Evolutionary conservation across 805 yeast species (phyloP), one percentile per base, ranked within the genome.

Genomic region (Metschnikowia noctiluminum): DNA sequence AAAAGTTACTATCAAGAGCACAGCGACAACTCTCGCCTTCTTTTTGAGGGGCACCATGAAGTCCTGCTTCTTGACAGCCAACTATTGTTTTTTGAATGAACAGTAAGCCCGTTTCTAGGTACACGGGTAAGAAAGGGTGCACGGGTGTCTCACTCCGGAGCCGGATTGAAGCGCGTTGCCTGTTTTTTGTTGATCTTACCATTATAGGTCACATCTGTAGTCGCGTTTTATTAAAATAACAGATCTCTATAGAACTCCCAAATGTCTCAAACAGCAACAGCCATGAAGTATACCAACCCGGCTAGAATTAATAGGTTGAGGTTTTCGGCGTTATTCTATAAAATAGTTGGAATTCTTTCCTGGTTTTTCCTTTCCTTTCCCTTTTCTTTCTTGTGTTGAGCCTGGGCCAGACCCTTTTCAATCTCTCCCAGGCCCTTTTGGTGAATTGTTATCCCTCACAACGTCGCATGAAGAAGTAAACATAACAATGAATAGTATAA

Each of bases 251-350:
- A 58, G 57, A 59, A 56, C 61, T 44, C 46, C 71, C 69, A 71
- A 69, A 70, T 68, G 76, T 70, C 76, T 70, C 69, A 69, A 69
- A 65, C 73, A 69, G 45, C 45, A 46, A 48, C 42, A 49, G 52
- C 57, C 56, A 53, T 52, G 53, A 44, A 41, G 50, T 41, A 43
- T 51, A 44, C 43, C 51, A 52, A 44, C 49, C 45, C 50, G 53
- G 57, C 46, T 55, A 47, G 50, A 52, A 21, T 21, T 47, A 55
- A 50, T 46, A 50, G 60, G 54, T 51, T 51, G 55, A 51, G 47
- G 42, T 47, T 52, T 44, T 46, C 44, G 49, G 48, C 47, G 51
- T 21, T 52, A 46, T 44, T 53, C 52, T 46, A 54, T 52, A 49
- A 50, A 46, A 52, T 51, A 49, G 40, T 21, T 47, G 52, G 52